A percentile compares a stretch with the other conserved stretches of the same genome.
Conservation (phyloP, 2,329 filamentous ascomycete genomes). For the Aspergillus tamarii region DNA sequence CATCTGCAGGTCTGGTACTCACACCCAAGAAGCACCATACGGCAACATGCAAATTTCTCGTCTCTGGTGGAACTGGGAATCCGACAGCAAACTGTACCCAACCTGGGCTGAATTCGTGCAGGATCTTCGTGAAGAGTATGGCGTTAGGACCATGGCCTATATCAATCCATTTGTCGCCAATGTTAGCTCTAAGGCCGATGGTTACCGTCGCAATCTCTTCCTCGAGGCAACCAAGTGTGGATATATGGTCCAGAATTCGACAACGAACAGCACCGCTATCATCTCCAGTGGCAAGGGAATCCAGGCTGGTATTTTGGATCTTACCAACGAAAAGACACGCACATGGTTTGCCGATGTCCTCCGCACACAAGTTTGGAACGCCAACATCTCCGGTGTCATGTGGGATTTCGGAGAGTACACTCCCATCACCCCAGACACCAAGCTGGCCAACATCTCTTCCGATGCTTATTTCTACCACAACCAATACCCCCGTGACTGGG, state of each 20-base stretch:
- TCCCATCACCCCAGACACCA: conserved; percentile 31
- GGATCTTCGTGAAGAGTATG: conserved; percentile 23
- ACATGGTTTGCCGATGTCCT: conserved; percentile 39
- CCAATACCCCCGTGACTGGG: background rate
- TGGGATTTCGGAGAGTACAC: conserved; percentile 44
- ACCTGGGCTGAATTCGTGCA: conserved; percentile 41
- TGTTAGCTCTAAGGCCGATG: background rate
- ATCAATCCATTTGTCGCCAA: background rate
- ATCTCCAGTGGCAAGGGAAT: conserved; percentile 42
- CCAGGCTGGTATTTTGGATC: conserved; percentile 41
- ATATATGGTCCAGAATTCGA: conserved; percentile 34
- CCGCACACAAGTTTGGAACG: conserved; percentile 15
- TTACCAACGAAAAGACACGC: conserved; percentile 37
- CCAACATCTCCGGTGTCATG: conserved; percentile 41
- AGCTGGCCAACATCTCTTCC: conserved; percentile 25
- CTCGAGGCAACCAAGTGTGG: background rate
- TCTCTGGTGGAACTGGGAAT: conserved; percentile 47
- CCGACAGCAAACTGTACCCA: conserved; percentile 38
- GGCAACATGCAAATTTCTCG: conserved; percentile 37
- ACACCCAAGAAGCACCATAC: conserved; percentile 37
- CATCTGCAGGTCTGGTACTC: conserved; percentile 39
- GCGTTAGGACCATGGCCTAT: background rate
- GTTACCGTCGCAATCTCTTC: conserved; percentile 7
- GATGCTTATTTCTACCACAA: background rate
- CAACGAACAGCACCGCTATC: conserved; percentile 35